phyloP scores from a whole-genome alignment of 371 early-diverging fungal genomes.

The Apophysomyces variabilis region DNA sequence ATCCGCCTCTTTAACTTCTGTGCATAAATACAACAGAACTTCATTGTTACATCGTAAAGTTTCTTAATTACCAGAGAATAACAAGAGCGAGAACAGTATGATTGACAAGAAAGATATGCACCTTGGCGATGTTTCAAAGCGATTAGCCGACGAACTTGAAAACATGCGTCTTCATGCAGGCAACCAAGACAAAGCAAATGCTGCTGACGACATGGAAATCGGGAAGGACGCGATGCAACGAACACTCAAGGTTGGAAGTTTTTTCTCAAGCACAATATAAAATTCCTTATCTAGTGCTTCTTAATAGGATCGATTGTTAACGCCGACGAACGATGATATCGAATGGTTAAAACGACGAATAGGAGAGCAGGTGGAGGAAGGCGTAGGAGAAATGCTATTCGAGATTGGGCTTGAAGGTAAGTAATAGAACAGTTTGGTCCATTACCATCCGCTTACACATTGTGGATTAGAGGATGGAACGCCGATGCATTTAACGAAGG shows the following conservation, averaged over 20 bases:
- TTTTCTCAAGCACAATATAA: background rate
- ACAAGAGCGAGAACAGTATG: background rate
- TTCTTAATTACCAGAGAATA: background rate
- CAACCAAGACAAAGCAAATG: background rate
- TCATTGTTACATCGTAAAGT: background rate
- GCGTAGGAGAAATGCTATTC: constrained; percentile 76
- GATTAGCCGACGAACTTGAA: background rate
- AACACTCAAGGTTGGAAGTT: background rate
- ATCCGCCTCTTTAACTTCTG: background rate
- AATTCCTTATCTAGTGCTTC: background rate
- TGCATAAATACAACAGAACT: background rate
- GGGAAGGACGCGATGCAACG: background rate
- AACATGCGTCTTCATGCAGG: background rate
- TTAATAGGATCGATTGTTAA: constrained; percentile 37
- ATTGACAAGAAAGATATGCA: background rate
- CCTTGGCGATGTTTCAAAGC: background rate
- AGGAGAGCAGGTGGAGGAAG: constrained; percentile 59
- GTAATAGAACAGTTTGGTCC: background rate
- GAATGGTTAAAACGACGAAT: constrained; percentile 49
- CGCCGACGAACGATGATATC: constrained; percentile 48
- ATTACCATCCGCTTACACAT: background rate
- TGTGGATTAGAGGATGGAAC: constrained; percentile 66
- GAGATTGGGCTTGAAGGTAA: constrained; percentile 82
- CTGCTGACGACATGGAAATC: background rate
- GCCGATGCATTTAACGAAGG: constrained; percentile 66